A percentile compares a stretch with the other conserved stretches of the same genome.
phyloP scores from a whole-genome alignment of 768 basidiomycete genomes.

The Macrolepiota albuminosa region DNA sequence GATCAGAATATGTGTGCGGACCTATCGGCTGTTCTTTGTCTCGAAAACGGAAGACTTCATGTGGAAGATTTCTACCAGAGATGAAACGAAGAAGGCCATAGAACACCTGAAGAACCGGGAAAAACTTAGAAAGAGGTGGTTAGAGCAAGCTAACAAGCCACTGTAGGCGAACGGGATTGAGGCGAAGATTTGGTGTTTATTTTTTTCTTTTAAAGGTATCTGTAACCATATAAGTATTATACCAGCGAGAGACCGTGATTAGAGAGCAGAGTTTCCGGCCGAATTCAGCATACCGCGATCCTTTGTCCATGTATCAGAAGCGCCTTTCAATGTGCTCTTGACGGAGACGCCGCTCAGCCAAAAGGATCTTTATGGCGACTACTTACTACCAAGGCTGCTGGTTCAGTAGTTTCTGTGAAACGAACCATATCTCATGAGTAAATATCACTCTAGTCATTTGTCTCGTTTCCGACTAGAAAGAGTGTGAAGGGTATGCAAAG shows the following conservation, averaged over 20 bases:
- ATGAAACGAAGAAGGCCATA: slow-evolving; percentile 32
- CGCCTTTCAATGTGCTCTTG: background rate
- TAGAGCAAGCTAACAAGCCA: slow-evolving; percentile 19
- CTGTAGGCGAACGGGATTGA: background rate
- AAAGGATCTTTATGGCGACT: background rate
- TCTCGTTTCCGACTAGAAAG: too few relatives aligned
- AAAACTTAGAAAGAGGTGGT: slow-evolving; percentile 33
- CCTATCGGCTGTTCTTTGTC: slow-evolving; percentile 79
- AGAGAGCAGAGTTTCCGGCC: background rate
- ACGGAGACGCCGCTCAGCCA: too few relatives aligned
- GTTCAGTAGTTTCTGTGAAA: background rate
- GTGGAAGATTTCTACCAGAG: slow-evolving; percentile 38
- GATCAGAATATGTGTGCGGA: slow-evolving; percentile 80
- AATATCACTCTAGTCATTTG: too few relatives aligned
- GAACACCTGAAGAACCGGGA: slow-evolving; percentile 26
- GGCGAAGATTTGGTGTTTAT: background rate
- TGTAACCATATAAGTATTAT: background rate
- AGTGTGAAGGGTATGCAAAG: too few relatives aligned
- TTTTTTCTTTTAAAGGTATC: background rate
- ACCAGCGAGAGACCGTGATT: background rate
- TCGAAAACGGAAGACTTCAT: slow-evolving; percentile 62
- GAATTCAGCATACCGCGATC: background rate
- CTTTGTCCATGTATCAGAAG: background rate
- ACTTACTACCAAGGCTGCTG: background rate
- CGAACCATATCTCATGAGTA: too few relatives aligned